A percentile compares a stretch with the other conserved stretches of the same genome.
phyloP scores from a whole-genome alignment of 768 basidiomycete species.

The Boletellus sp. region DNA sequence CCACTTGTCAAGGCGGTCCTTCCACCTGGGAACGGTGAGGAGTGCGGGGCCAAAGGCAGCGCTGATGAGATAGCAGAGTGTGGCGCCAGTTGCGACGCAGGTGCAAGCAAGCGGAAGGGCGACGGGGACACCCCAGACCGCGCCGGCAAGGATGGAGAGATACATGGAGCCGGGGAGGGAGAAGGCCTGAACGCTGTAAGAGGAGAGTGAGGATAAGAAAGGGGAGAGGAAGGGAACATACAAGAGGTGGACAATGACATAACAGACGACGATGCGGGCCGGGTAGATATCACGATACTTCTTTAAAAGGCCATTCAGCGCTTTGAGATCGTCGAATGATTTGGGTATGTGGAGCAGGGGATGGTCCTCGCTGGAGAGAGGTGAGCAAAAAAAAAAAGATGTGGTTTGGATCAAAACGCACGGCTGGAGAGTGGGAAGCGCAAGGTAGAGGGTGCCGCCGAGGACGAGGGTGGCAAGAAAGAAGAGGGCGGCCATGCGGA shows the following conservation, averaged over 20 bases:
- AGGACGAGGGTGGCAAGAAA: slow-evolving; percentile 63
- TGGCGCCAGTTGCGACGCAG: slow-evolving; percentile 87
- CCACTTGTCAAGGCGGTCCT: slow-evolving; percentile 79
- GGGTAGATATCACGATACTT: slow-evolving; percentile 92
- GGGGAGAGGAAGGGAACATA: slow-evolving; percentile 39
- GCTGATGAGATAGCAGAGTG: slow-evolving; percentile 90
- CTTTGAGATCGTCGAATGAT: slow-evolving; percentile 83
- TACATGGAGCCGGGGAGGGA: slow-evolving; percentile 98
- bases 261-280: slow-evolving; percentile 80
- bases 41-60: slow-evolving; percentile 91
- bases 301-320: slow-evolving; percentile 79
- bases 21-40: slow-evolving; percentile 82
- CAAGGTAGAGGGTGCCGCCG: slow-evolving; percentile 74
- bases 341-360: slow-evolving; percentile 78
- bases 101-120: slow-evolving; percentile 89
- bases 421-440: slow-evolving; percentile 77
- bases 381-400: not conserved
- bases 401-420: slow-evolving; percentile 36
- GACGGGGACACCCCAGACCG: slow-evolving; percentile 86
- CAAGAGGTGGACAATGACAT: slow-evolving; percentile 90
- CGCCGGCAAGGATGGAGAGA: slow-evolving; percentile 92
- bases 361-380: slow-evolving; percentile 64
- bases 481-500: slow-evolving; percentile 84
- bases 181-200: slow-evolving; percentile 84
- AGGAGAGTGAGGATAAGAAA: slow-evolving; percentile 7